phyloP scores from a whole-genome alignment of 768 basidiomycete species.

The Psilocybe subaeruginosa region DNA sequence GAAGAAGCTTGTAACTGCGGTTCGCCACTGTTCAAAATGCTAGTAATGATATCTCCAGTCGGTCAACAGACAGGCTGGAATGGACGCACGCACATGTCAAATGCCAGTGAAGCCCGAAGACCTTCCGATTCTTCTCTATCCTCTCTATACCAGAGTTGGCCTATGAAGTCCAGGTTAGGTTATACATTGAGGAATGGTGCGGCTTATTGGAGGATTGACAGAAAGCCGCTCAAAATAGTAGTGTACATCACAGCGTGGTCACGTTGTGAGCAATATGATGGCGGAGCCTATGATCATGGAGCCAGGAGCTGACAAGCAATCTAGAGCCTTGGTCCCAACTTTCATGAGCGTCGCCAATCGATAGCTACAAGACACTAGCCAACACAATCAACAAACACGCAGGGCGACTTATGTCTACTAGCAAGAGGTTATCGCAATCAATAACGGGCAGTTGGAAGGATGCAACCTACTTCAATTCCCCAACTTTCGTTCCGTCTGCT shows the following conservation, averaged over 20 bases:
- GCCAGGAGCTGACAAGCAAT: background rate
- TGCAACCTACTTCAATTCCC: slow-evolving; percentile 15
- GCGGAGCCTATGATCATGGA: slow-evolving; percentile 11
- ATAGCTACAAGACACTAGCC: slow-evolving; percentile 6
- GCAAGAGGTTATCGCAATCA: slow-evolving; percentile 41
- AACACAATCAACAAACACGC: slow-evolving; percentile 1
- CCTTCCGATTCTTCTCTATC: background rate
- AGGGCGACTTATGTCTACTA: slow-evolving; percentile 32
- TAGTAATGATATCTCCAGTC: background rate
- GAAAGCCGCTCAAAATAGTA: background rate
- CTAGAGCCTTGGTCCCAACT: background rate
- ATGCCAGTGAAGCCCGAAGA: background rate
- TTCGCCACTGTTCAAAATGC: background rate
- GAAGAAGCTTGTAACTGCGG: background rate
- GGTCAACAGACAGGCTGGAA: background rate
- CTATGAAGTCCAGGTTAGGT: too few species aligned
- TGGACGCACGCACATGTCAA: background rate
- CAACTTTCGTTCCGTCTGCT: slow-evolving; percentile 26
- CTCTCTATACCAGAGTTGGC: too few species aligned
- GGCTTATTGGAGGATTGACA: background rate
- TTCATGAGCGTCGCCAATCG: slow-evolving; percentile 13
- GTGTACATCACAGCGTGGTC: background rate
- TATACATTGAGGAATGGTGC: too few species aligned
- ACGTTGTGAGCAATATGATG: slow-evolving; percentile 10
- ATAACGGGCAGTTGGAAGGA: slow-evolving; percentile 38